These are phyloP conservation scores for Cryptosporidium parvum DNA, from an alignment of 169 alveolate species.

Conservation along the genomic window DNA sequence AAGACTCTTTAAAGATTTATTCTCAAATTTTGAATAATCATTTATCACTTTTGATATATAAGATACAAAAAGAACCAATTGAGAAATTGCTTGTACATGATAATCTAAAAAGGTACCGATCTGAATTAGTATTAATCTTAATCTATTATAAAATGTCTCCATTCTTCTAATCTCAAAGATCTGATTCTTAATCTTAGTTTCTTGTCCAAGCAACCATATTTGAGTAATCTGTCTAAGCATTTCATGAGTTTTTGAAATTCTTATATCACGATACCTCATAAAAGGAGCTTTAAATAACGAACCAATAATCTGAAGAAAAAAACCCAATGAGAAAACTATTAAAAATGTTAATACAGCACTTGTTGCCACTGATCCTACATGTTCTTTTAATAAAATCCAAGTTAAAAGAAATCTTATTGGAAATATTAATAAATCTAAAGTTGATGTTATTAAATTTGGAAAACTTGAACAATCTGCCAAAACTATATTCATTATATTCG, in stretches of 20 bases:
- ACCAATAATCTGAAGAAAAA: conserved; percentile 42
- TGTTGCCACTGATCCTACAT: conserved; percentile 49
- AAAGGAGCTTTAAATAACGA: conserved; percentile 40
- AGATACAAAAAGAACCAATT: conserved; percentile 35
- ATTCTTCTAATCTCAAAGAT: conserved; percentile 26
- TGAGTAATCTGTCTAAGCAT: conserved; percentile 14
- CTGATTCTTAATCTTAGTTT: not conserved
- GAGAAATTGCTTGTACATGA: conserved; percentile 34
- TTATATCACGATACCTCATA: conserved; percentile 59
- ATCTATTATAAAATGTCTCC: conserved; percentile 40
- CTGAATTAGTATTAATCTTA: conserved; percentile 27
- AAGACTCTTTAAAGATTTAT: conserved; percentile 16
- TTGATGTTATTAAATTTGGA: conserved; percentile 33
- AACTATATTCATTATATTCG: conserved; percentile 21
- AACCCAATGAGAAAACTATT: conserved; percentile 29
- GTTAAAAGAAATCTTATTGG: conserved; percentile 49
- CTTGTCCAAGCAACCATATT: conserved; percentile 15
- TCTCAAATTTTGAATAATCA: not conserved
- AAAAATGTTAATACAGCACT: conserved; percentile 30
- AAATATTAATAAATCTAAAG: conserved; percentile 22
- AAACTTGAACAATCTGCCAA: conserved; percentile 59
- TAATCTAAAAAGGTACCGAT: conserved; percentile 58
- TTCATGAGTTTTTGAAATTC: conserved; percentile 58
- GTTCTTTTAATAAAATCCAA: conserved; percentile 35
- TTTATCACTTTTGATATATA: conserved; percentile 9